phyloP scores from a whole-genome alignment of 768 basidiomycete species.

The Amanita phalloides region DNA sequence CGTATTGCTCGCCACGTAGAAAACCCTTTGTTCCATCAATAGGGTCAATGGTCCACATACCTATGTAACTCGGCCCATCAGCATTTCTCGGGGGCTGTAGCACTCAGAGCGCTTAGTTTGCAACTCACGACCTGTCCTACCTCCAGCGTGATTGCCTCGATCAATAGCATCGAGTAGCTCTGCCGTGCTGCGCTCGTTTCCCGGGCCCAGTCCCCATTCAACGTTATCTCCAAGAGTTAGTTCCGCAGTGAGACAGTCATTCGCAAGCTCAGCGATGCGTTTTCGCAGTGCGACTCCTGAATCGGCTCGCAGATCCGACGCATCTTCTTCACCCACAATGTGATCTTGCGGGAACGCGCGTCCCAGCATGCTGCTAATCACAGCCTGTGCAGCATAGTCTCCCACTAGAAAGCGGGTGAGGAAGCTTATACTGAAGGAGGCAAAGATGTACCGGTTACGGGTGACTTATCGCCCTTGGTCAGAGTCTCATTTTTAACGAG shows the following conservation, averaged over 20 bases:
- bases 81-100: neutral
- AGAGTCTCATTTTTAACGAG: slow-evolving; percentile 80
- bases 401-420: slow-evolving; percentile 45
- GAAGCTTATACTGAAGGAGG: neutral
- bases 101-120: neutral
- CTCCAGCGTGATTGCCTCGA: slow-evolving; percentile 66
- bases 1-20: slow-evolving; percentile 86
- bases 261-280: slow-evolving; percentile 74
- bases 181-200: slow-evolving; percentile 34
- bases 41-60: slow-evolving; percentile 82
- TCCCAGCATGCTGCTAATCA: slow-evolving; percentile 73
- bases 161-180: slow-evolving; percentile 84
- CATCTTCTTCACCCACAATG: slow-evolving; percentile 94
- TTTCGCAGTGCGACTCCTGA: slow-evolving; percentile 34
- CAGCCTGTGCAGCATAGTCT: slow-evolving; percentile 89
- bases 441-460: slow-evolving; percentile 58
- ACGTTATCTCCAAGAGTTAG: slow-evolving; percentile 45
- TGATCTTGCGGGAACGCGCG: slow-evolving; percentile 75
- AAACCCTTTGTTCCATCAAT: slow-evolving; percentile 95
- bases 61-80: slow-evolving; percentile 20
- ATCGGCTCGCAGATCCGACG: slow-evolving; percentile 56
- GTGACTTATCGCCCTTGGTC: slow-evolving; percentile 86
- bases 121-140: slow-evolving; percentile 57
- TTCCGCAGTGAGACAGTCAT: slow-evolving; percentile 56
- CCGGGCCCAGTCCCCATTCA: slow-evolving; percentile 67